These are phyloP conservation scores for Candida chilensis DNA, from an alignment of 805 yeast species.

Conservation along the genomic window DNA sequence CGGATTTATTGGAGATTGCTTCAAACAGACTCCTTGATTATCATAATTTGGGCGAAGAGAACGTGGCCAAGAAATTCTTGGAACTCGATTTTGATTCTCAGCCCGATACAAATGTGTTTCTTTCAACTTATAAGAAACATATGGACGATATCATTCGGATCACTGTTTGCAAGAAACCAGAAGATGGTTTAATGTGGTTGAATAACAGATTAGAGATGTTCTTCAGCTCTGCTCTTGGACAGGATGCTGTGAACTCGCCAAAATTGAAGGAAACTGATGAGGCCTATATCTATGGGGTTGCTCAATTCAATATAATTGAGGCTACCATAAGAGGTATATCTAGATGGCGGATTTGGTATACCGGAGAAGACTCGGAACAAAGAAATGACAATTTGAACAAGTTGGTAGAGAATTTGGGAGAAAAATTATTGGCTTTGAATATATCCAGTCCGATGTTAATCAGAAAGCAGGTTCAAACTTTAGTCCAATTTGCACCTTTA, in stretches of 20 bases:
- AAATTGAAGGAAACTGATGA: constrained; percentile 49
- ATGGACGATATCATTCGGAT: constrained; percentile 88
- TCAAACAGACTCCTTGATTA: constrained; percentile 74
- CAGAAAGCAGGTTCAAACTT: constrained; percentile 81
- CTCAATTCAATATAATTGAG: constrained; percentile 82
- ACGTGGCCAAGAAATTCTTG: constrained; percentile 54
- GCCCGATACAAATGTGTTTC: constrained; percentile 69
- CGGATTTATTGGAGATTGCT: constrained; percentile 64
- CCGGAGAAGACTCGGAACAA: constrained; percentile 40
- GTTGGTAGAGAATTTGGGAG: constrained; percentile 62
- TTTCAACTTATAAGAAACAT: constrained; percentile 72
- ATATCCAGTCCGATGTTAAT: constrained; percentile 73
- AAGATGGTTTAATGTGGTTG: constrained; percentile 75
- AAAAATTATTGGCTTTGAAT: constrained; percentile 64
- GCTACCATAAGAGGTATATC: constrained; percentile 87
- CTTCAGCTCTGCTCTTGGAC: constrained; percentile 64
- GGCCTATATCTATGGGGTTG: constrained; percentile 66
- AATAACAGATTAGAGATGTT: constrained; percentile 63
- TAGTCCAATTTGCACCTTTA: constrained; percentile 90
- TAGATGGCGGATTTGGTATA: constrained; percentile 93
- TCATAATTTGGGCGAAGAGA: constrained; percentile 56
- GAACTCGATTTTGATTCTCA: constrained; percentile 85
- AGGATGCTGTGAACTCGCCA: constrained; percentile 45
- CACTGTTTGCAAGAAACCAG: constrained; percentile 77
- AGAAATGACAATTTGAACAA: constrained; percentile 42